A percentile compares a stretch with the other conserved stretches of the same genome.
Evolutionary conservation across 2,329 filamentous ascomycete species (phyloP).

Genomic region (Lecanicillium sp.): DNA sequence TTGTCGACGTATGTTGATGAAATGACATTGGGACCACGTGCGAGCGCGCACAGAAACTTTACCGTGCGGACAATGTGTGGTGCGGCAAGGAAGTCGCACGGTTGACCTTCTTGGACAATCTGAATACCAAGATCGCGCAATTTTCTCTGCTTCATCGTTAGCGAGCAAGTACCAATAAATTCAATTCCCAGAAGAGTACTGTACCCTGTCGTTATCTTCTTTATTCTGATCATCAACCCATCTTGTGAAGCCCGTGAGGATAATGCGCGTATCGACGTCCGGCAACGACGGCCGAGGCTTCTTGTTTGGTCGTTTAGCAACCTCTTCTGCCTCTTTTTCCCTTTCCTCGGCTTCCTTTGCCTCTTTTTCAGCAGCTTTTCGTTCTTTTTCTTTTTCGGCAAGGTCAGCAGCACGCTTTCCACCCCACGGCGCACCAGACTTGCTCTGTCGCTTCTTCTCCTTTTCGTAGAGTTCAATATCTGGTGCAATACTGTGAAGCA

Average conservation of each 20-base stretch:
- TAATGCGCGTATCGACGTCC: conserved; percentile 63
- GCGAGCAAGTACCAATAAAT: conserved; percentile 10
- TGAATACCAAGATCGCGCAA: conserved; percentile 77
- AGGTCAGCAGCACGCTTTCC: conserved; percentile 54
- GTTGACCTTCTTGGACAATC: conserved; percentile 65
- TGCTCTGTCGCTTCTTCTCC: conserved; percentile 68
- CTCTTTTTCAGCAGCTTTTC: conserved; percentile 34
- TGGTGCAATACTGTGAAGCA: conserved; percentile 66
- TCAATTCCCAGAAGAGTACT: conserved; percentile 19
- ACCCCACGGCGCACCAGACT: conserved; percentile 46
- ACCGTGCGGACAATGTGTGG: conserved; percentile 81
- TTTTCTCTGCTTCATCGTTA: conserved; percentile 51
- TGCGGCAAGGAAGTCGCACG: conserved; percentile 80
- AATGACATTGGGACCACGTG: conserved; percentile 70
- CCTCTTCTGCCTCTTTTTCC: conserved; percentile 35
- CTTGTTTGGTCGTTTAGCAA: conserved; percentile 47
- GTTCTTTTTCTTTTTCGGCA: conserved; percentile 44
- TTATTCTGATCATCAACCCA: conserved; percentile 69
- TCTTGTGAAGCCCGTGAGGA: conserved; percentile 75
- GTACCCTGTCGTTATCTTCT: conserved; percentile 74
- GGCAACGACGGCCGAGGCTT: conserved; percentile 51
- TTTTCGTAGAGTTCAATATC: conserved; percentile 91
- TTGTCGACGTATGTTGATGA: conserved; percentile 70
- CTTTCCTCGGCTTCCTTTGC: conserved; percentile 33
- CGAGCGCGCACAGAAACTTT: conserved; percentile 86